Base-by-base conservation (phyloP, 345 rosid species). In the Citrus mangshanensis region DNA sequence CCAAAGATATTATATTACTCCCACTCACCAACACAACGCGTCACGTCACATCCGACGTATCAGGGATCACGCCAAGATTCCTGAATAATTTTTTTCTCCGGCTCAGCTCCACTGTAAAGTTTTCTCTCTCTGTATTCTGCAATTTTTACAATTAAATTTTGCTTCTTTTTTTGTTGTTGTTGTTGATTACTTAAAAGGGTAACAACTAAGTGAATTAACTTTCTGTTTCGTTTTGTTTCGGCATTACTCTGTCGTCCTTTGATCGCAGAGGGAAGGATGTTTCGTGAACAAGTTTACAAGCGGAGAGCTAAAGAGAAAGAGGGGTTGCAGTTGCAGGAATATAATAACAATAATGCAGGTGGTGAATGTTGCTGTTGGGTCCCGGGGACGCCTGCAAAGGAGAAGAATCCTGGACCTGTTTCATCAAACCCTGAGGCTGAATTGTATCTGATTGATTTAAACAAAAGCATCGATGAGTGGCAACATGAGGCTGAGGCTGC, bases 331-430 rank as follows among this genome's bases (percentile, higher is more conserved):
- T 54, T 54, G 58, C 58, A 54, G 5, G 22, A 54, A 18, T 4
- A 19, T 30, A 7, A 61, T 34, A 4, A 16, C 13, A 3, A 37
- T 27, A 21, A 8, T 4, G 1, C 2, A 38, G 51, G 4, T 46
- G 51, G 5, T 46, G 51, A 13, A 13, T 46, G 51, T 12, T 37
- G 65, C 9, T 61, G 25, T 28, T 81, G 83, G 83, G 2, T 76
- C 64, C 83, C 83, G 8, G 68, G 62, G 56, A 81, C 83, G 12
- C 77, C 80, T 38, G 73, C 72, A 13, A 75, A 80, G 71, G 21
- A 40, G 37, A 46, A 12, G 51, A 46, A 46, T 12, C 51, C 16
- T 46, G 51, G 18, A 13, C 51, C 18, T 13, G 51, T 46, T 13
- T 13, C 12, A 16, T 46, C 32, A 28, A 3, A 7, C 3, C 32